These are phyloP conservation scores for Lichtheimia ramosa DNA, from an alignment of 371 early-diverging fungal genomes.

Conservation along the genomic window DNA sequence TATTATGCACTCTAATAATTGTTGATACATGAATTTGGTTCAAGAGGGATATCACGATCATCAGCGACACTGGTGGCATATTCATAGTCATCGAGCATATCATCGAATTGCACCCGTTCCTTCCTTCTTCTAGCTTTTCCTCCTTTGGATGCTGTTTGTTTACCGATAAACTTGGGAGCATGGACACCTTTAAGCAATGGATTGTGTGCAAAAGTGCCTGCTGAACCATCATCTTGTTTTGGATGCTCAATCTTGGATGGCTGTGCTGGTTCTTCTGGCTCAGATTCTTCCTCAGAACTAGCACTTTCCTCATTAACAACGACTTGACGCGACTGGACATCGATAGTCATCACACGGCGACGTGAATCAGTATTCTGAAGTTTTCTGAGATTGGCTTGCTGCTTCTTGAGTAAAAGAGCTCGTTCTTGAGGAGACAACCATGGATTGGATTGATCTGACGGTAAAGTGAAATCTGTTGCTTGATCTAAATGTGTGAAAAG, in stretches of 20 bases:
- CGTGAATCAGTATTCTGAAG: constrained; percentile 34
- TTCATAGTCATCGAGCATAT: constrained; percentile 23
- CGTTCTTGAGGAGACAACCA: constrained; percentile 83
- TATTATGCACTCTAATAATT: too few relatives aligned
- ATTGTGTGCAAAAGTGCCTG: constrained; percentile 46
- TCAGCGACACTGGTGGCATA: constrained; percentile 28
- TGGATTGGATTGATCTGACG: constrained; percentile 61
- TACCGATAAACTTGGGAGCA: constrained; percentile 35
- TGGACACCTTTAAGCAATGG: constrained; percentile 37
- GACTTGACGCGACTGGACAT: constrained; percentile 59
- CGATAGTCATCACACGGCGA: constrained; percentile 70
- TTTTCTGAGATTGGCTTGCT: constrained; percentile 50
- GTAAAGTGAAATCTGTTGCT: constrained; percentile 75
- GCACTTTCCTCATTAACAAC: constrained; percentile 34
- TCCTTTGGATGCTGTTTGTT: constrained; percentile 11
- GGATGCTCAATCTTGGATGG: constrained; percentile 2
- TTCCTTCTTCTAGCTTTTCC: constrained; percentile 22
- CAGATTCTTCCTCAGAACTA: constrained; percentile 21
- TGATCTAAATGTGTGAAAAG: constrained; percentile 57
- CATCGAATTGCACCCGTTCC: constrained; percentile 33
- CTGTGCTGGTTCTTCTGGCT: constrained; percentile 20
- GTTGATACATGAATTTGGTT: constrained; percentile 10
- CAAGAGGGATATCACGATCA: constrained; percentile 17
- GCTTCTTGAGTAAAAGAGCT: constrained; percentile 49
- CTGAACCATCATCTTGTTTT: constrained; percentile 14